Base-by-base conservation (phyloP, 2,329 filamentous ascomycete genomes). In the Thielaviopsis euricoi region DNA sequence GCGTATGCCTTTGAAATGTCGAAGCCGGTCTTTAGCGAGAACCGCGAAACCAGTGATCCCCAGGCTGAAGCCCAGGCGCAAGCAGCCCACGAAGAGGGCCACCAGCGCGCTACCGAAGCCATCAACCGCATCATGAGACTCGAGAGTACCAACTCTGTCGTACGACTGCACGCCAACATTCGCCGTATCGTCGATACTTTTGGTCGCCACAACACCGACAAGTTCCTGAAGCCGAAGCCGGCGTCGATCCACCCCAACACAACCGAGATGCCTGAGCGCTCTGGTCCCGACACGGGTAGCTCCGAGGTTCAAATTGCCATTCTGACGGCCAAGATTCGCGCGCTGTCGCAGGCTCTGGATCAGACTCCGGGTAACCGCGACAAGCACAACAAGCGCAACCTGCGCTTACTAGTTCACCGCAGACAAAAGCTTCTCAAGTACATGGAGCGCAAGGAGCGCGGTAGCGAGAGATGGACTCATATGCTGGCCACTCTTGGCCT, bases 301-400 rank as follows among this genome's bases (percentile, higher is more conserved):
- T 88, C 88, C 6, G 93, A 98, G 72, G 94, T 98, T n/a, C 93
- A 98, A 75, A 89, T 94, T 63, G 90, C 89, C 52, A 94, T 98
- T 64, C 71, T 98, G 68, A 98, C 93, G 2, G 81, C 89, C 59
- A 97, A 96, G 78, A 98, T 98, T 68, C 78, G 88, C 62, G 83
- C 85, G 23, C 70, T 98, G 54, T 84, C 86, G 17, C 77, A 86
- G 64, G 83, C 85, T 63, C 71, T 95, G 55, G 77, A 85, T 66
- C 76, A 74, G 49, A 79, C 82, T 60, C 72, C 75, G 64, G 87
- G 85, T 5, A 81, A 86, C 69, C 89, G 85, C 68, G 93, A 98
- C 68, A 95, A 94, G 75, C 81, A 89, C 69, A 96, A 96, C 74
- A 95, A 94, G 80, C 79, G 90, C 61, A 95, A 95, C 71, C 67